Evolutionary conservation across 768 basidiomycete genomes (phyloP).

Genomic region (Lentinula aciculospora): DNA sequence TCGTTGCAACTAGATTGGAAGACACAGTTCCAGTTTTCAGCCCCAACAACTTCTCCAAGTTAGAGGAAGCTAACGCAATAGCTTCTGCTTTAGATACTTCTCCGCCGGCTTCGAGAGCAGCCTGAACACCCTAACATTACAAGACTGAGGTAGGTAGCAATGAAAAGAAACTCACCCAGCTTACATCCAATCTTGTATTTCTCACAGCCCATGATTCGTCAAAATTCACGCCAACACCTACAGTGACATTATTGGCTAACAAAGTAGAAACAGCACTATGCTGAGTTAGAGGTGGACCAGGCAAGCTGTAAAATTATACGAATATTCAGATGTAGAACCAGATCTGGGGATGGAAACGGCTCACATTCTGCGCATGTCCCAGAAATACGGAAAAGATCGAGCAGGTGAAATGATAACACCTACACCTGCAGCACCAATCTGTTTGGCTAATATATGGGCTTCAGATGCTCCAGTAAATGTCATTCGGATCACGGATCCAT

Average conservation of each 20-base stretch:
- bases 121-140: neutral
- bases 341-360: neutral
- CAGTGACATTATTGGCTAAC: constrained; percentile 58
- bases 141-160: neutral
- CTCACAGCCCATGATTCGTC: constrained; percentile 53
- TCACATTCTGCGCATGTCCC: constrained; percentile 61
- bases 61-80: constrained; percentile 33
- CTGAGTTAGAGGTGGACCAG: constrained; percentile 38
- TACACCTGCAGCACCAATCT: constrained; percentile 61
- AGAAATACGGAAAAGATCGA: constrained; percentile 60
- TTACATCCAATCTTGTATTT: constrained; percentile 69
- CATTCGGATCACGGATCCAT: constrained; percentile 35
- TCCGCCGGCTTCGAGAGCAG: constrained; percentile 22
- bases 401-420: constrained; percentile 67
- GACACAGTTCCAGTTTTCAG: constrained; percentile 14
- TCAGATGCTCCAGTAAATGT: constrained; percentile 57
- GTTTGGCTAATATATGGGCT: constrained; percentile 65
- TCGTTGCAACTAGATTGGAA: constrained; percentile 31
- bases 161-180: constrained; percentile 52
- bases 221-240: constrained; percentile 54
- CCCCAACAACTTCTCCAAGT: constrained; percentile 37
- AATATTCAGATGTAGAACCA: neutral
- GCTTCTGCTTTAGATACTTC: constrained; percentile 26
- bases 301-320: constrained; percentile 19
- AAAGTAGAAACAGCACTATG: constrained; percentile 54